Evolutionary conservation across 345 rosid genomes (phyloP), one percentile per base, ranked within the genome.

Genomic region (Citrus cavaleriei): DNA sequence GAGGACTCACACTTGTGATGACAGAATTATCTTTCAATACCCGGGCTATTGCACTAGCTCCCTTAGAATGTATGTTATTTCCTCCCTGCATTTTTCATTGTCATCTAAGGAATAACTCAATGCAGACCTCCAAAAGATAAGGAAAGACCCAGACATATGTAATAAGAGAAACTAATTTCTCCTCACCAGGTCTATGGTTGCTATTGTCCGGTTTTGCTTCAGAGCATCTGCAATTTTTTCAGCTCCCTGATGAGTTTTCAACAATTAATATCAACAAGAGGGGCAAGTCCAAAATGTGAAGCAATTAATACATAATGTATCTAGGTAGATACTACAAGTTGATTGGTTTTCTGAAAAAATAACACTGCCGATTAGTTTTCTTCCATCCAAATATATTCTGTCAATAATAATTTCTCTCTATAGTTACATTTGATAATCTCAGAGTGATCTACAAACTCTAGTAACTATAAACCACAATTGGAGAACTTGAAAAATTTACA

Each of bases 161-260:
- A 68, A 60, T 40, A 49, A 21, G 35, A 4, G 4, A 18, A 74
- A 75, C 74, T 49, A 64, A 32, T 66, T 77, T 78, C 81, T 72
- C 82, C 93, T 85, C 82, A 95, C 98, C 92, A 95, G 77, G 87
- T 95, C 99, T 79, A 93, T 83, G 75, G 93, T 92, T 75, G 91
- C 80, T 72, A 93, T 57, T 4, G 93, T 83, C 19, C 91, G 91
- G 85, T 93, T 93, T 78, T 90, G 89, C 91, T 91, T 93, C 86
- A 95, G 83, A 78, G 96, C 97, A 78, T 87, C 88, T n/a, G 98
- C 98, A 80, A 95, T 83, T 80, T 85, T 88, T 79, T 86, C 94
- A 71, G 98, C 95, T 77, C 99, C 99, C 99, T 95, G 85, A 82
- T 72, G 81, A 68, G 78, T 74, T 77, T 64, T 69, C 57, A 59